Percentiles rank a stretch among this genome's conserved stretches.
phyloP scores from a whole-genome alignment of 177 flowering plant genomes.

The Vitis hybrid region DNA sequence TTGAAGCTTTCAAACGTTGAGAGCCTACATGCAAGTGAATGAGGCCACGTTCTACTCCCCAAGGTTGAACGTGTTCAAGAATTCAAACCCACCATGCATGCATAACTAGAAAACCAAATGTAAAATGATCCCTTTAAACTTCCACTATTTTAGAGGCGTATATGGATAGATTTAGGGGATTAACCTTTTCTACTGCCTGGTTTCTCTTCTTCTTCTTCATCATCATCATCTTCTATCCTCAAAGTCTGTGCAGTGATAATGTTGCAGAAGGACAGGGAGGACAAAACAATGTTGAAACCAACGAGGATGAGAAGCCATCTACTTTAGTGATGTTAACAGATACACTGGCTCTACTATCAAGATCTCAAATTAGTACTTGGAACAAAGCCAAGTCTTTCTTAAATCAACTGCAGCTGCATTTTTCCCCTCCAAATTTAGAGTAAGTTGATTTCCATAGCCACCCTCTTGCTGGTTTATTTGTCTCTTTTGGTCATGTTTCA shows the following conservation, averaged over 20 bases:
- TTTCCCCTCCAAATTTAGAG: conserved; percentile 33
- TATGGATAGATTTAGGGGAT: conserved; percentile 12
- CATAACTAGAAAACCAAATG: not conserved
- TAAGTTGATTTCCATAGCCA: conserved; percentile 1
- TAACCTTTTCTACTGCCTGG: not conserved
- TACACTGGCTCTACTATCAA: conserved; percentile 14
- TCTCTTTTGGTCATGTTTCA: not conserved
- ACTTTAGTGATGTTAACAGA: not conserved
- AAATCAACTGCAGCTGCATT: conserved; percentile 10
- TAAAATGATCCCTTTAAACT: not conserved
- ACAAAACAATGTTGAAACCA: not conserved
- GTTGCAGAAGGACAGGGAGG: conserved; percentile 2
- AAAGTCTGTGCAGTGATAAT: not conserved
- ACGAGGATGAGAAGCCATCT: conserved; percentile 6
- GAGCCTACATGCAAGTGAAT: not conserved
- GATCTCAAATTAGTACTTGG: conserved; percentile 15
- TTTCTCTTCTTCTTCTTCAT: conserved; percentile 1
- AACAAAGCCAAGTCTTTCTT: conserved; percentile 18
- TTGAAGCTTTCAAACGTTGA: not conserved
- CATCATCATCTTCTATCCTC: conserved; percentile 5
- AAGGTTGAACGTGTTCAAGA: not conserved
- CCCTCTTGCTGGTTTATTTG: not conserved
- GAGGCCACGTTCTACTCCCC: not conserved
- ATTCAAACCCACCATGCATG: not conserved
- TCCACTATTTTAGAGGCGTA: not conserved